phyloP scores from a whole-genome alignment of 805 yeast species.

The Candida lessepsii region DNA sequence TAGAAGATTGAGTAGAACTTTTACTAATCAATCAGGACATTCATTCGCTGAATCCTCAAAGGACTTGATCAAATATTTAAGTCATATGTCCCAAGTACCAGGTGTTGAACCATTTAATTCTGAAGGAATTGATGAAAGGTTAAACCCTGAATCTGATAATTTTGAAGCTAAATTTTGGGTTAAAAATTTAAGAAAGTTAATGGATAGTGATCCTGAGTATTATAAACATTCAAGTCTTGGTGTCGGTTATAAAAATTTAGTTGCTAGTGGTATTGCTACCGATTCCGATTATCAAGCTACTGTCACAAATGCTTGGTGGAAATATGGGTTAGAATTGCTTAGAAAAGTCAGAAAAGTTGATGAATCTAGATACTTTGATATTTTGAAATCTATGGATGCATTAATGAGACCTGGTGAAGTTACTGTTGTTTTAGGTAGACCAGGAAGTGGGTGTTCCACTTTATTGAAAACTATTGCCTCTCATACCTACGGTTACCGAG shows the following conservation, averaged over 20 bases:
- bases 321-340: constrained; percentile 15
- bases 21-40: constrained; percentile 14
- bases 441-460: constrained; percentile 42
- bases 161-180: constrained; percentile 62
- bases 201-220: constrained; percentile 53
- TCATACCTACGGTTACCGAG: constrained; percentile 34
- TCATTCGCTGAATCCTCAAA: constrained; percentile 14
- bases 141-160: constrained; percentile 53
- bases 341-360: constrained; percentile 7
- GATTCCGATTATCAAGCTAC: constrained; percentile 65
- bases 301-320: constrained; percentile 39
- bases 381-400: constrained; percentile 27
- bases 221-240: constrained; percentile 58
- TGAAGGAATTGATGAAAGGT: constrained; percentile 30
- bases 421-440: constrained; percentile 40
- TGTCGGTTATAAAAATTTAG: constrained; percentile 50
- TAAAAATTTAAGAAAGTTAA: constrained; percentile 52
- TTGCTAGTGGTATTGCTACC: constrained; percentile 59
- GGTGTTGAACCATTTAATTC: constrained; percentile 36
- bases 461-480: constrained; percentile 37
- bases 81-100: constrained; percentile 45
- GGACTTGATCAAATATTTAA: constrained; percentile 37
- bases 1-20: constrained; percentile 17
- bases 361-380: constrained; percentile 16
- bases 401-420: constrained; percentile 35